Conservation (phyloP, 108 stramenopile species). For the Cyclotella cryptica region DNA sequence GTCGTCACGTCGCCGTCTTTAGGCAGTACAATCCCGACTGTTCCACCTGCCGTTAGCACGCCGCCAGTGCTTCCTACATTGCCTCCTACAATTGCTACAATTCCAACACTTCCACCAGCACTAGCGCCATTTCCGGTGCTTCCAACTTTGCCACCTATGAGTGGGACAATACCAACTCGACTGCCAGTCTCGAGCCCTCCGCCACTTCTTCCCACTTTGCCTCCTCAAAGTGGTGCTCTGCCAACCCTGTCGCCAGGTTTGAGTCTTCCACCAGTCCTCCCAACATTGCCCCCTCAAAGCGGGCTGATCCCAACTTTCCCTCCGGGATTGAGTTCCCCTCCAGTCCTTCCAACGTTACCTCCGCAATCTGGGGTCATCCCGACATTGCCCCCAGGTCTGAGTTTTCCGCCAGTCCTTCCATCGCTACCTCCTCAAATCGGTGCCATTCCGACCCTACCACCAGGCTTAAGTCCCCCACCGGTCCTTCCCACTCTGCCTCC, state of each 20-base stretch:
- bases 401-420: not conserved
- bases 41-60: not conserved
- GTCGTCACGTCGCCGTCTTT: not conserved
- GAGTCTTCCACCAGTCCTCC: not conserved
- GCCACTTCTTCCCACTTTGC: not conserved
- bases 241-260: conserved; percentile 1
- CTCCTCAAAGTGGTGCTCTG: not conserved
- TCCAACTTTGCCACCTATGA: not conserved
- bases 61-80: not conserved
- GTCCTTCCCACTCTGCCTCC: conserved; percentile 1
- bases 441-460: not conserved
- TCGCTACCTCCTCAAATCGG: not conserved
- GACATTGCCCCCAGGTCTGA: not conserved
- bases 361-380: not conserved
- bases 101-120: conserved; percentile 11
- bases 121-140: not conserved
- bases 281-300: too few relatives aligned
- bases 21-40: not conserved
- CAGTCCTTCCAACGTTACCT: too few relatives aligned
- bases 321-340: not conserved
- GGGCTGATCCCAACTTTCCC: not conserved
- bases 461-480: not conserved
- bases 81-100: not conserved
- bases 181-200: not conserved
- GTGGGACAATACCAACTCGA: not conserved